Percentiles rank a stretch among this genome's conserved stretches.
Evolutionary conservation across 805 yeast species (phyloP).

Genomic region (Peterozyma xylosa): DNA sequence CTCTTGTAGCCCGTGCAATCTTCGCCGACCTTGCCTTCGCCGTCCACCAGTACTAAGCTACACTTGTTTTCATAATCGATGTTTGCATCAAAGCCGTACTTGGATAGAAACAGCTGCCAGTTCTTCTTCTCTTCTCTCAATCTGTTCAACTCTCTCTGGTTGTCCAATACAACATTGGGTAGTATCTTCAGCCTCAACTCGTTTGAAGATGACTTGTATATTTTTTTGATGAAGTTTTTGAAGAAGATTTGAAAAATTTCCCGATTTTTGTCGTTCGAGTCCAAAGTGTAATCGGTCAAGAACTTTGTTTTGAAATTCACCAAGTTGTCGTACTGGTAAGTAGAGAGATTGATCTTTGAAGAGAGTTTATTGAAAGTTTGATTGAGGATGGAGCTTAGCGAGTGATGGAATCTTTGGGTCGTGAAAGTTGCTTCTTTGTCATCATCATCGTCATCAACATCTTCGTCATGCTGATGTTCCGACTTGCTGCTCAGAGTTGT

Average conservation of each 20-base stretch:
- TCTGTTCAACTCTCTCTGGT: constrained; percentile 14
- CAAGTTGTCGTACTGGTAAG: constrained; percentile 41
- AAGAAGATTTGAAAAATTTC: constrained; percentile 22
- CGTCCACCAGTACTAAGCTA: neutral
- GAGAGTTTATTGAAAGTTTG: constrained; percentile 37
- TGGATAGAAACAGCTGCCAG: neutral
- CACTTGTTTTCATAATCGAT: neutral
- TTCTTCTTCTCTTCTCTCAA: constrained; percentile 5
- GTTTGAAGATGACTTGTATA: constrained; percentile 21
- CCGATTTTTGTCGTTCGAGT: constrained; percentile 18
- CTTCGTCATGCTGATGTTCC: constrained; percentile 4
- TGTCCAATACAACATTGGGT: constrained; percentile 16
- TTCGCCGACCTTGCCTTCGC: neutral
- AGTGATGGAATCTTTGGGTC: constrained; percentile 7
- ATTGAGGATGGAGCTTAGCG: constrained; percentile 28
- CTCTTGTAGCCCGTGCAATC: constrained; percentile 8
- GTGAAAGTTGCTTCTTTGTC: constrained; percentile 7
- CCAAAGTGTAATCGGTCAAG: constrained; percentile 18
- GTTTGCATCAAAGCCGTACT: neutral
- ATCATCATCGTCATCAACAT: constrained; percentile 5
- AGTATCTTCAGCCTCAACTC: constrained; percentile 18
- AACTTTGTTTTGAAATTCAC: constrained; percentile 29
- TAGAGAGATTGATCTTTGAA: constrained; percentile 42
- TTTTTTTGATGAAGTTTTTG: constrained; percentile 20
- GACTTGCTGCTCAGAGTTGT: neutral